Base-by-base conservation (phyloP, 164 flowering plant genomes). In the Pachysandra terminalis region DNA sequence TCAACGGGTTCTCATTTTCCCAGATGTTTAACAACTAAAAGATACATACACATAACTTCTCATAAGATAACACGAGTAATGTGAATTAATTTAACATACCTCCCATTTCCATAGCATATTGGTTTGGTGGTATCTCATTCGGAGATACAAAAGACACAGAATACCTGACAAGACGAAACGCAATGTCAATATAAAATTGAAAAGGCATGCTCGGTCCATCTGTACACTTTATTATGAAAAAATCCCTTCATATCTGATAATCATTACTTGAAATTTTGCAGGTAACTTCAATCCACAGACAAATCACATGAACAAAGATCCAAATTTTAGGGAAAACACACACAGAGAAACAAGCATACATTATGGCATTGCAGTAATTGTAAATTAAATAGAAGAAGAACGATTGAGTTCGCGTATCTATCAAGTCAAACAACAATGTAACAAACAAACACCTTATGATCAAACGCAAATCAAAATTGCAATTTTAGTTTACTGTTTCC, bases 31-130 rank as follows among this genome's bases (percentile, higher is more conserved):
- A 40, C 45, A 40, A 40, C 10, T 40, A 10, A 10, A 5, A 40
- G 5, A 40, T 5, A 10, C 45, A 40, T 40, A 10, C 10, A 10
- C 45, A 40, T 40, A 40, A 40, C 45, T 40, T 10, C 10, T 5
- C 7, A 10, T 40, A 40, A 40, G 45, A 40, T 10, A 40, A 40
- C 45, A 40, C 10, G 10, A 40, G 10, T 12, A 45, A 45, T 10
- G 17, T 3, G 17, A 45, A 45, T 52, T 52, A 6, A 27, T 51
- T 24, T 15, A 28, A 40, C 54, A 59, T 51, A 55, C 98, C 97
- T 57, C 80, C 84, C 73, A 91, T 0, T 71, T 83, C 89, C 3
- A 91, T 75, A 70, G 82, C 87, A 87, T 95, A 91, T 67, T 87
- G 81, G 64, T 77, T 88, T 9, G 96, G 76, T 27, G 96, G 92